A percentile compares a stretch with the other conserved stretches of the same genome.
Conservation (phyloP, 176 grass and related monocot species). For the Aegilops tauschii region DNA sequence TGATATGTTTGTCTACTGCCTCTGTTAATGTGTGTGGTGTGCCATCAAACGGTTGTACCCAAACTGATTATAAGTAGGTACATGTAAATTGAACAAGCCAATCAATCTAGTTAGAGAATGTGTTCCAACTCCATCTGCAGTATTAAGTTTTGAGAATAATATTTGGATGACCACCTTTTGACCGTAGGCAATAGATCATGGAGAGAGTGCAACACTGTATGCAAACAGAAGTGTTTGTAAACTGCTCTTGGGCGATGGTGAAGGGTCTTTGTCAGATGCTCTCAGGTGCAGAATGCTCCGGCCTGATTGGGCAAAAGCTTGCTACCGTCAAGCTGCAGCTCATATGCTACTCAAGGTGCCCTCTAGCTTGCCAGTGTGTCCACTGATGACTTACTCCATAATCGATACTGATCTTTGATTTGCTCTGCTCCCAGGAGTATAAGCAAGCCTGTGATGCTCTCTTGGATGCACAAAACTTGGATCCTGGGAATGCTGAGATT, state of each 20-base stretch:
- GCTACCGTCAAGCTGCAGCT: slow-evolving; percentile 4
- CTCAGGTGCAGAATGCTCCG: background rate
- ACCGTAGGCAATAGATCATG: background rate
- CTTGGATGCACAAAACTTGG: background rate
- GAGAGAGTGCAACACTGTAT: slow-evolving; percentile 15
- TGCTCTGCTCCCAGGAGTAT: background rate
- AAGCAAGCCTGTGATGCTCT: slow-evolving; percentile 12
- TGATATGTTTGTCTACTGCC: background rate
- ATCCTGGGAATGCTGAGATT: background rate
- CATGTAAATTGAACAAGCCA: background rate
- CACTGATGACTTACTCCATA: background rate
- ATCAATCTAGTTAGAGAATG: background rate
- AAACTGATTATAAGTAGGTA: background rate
- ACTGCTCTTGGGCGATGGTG: background rate
- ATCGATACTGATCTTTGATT: background rate
- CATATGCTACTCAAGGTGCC: background rate
- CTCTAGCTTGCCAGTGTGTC: background rate
- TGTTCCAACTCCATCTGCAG: background rate
- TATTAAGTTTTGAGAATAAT: background rate
- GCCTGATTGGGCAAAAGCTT: slow-evolving; percentile 6
- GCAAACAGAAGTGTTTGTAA: slow-evolving; percentile 15
- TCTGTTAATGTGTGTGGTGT: background rate
- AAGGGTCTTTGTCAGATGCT: slow-evolving; percentile 5
- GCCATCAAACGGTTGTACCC: background rate
- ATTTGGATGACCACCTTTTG: background rate